phyloP scores from a whole-genome alignment of 208 protist genomes.

The Trypanosoma avium region DNA sequence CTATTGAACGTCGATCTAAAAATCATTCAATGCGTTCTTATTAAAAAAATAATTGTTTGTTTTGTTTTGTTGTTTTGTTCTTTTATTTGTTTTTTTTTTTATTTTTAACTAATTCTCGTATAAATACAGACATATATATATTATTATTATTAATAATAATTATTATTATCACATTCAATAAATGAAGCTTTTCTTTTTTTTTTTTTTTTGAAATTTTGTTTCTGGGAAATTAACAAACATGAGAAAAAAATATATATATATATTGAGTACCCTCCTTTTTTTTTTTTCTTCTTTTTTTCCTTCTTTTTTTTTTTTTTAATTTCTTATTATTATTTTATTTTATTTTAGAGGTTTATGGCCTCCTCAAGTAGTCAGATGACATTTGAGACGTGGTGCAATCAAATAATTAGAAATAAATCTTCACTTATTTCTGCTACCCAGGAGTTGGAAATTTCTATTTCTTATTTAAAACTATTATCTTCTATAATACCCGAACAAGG shows the following conservation, averaged over 20 bases:
- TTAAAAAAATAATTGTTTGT: background rate
- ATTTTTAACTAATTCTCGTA: background rate
- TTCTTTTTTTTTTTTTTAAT: background rate
- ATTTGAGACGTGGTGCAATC: background rate
- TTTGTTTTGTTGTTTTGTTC: background rate
- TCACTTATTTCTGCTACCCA: no score
- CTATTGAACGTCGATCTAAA: slow-evolving; percentile 45
- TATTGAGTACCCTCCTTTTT: background rate
- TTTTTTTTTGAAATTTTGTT: no score
- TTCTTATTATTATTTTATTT: background rate
- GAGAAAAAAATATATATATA: no score
- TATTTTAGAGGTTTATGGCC: background rate
- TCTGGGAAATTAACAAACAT: no score
- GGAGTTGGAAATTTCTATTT: no score
- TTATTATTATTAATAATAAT: no score
- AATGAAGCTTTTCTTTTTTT: no score
- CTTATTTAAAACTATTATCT: no score
- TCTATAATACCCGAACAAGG: no score
- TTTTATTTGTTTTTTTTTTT: background rate
- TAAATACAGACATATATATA: background rate
- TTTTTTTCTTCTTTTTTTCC: background rate
- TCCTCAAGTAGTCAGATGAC: background rate
- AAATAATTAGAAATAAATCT: no score
- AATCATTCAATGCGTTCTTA: background rate
- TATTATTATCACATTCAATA: no score